phyloP scores from a whole-genome alignment of 352 stramenopile species.

The Pythium vanterpoolii region DNA sequence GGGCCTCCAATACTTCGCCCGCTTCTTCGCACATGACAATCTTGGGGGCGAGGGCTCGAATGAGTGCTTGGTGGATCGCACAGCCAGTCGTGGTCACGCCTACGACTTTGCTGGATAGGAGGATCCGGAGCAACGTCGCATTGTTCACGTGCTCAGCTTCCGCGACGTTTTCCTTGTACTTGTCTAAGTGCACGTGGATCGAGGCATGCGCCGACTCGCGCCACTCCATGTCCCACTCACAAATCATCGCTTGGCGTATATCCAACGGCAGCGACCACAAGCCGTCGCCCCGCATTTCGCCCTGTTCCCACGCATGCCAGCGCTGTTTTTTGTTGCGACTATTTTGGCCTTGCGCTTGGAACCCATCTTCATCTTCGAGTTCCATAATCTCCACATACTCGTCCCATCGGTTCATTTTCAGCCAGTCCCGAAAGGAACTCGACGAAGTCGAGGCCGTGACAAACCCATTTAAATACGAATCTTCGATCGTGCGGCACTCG shows the following conservation, averaged over 20 bases:
- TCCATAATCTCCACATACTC: constrained; percentile 6
- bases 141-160: constrained; percentile 31
- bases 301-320: constrained; percentile 3
- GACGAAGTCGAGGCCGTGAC: constrained; percentile 8
- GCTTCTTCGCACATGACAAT: constrained; percentile 89
- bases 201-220: constrained; percentile 20
- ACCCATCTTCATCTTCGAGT: constrained; percentile 1
- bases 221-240: constrained; percentile 41
- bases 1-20: constrained; percentile 80
- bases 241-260: constrained; percentile 20
- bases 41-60: constrained; percentile 47
- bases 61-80: constrained; percentile 65
- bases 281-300: not conserved
- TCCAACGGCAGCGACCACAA: not conserved
- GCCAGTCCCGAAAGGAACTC: constrained; percentile 16
- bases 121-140: constrained; percentile 18
- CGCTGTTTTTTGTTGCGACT: not conserved
- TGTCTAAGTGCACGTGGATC: constrained; percentile 9
- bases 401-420: constrained; percentile 30
- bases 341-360: not conserved
- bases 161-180: constrained; percentile 25
- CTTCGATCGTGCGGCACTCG: constrained; percentile 33
- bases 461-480: constrained; percentile 7
- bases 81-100: constrained; percentile 82
- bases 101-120: constrained; percentile 51